phyloP scores from a whole-genome alignment of 805 yeast species.

The Jamesozyma gamospora region DNA sequence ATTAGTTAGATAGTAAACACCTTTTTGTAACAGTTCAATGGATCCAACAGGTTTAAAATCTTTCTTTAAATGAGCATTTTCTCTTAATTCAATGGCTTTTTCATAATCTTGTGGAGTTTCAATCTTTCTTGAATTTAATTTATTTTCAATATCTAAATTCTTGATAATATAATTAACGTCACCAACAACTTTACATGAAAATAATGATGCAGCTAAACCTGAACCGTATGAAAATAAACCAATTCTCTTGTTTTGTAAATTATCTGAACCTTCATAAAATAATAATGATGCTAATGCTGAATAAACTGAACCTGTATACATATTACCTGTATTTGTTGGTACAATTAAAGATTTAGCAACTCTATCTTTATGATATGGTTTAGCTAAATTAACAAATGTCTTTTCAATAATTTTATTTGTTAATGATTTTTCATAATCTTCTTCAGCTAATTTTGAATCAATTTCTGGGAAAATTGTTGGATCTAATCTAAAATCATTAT shows the following conservation, averaged over 20 bases:
- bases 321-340: conserved; percentile 96
- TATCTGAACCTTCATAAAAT: conserved; percentile 61
- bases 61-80: conserved; percentile 77
- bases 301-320: conserved; percentile 93
- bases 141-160: conserved; percentile 55
- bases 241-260: conserved; percentile 72
- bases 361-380: conserved; percentile 54
- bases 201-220: conserved; percentile 88
- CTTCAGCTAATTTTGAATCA: conserved; percentile 37
- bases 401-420: conserved; percentile 77
- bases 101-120: conserved; percentile 76
- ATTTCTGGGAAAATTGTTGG: conserved; percentile 57
- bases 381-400: conserved; percentile 67
- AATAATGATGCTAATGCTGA: conserved; percentile 77
- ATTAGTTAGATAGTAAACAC: conserved; percentile 74
- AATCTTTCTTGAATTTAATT: conserved; percentile 50
- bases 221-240: conserved; percentile 96
- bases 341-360: conserved; percentile 74
- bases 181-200: conserved; percentile 68
- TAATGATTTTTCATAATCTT: conserved; percentile 68
- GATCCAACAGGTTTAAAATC: conserved; percentile 70
- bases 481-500: conserved; percentile 73
- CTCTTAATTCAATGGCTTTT: conserved; percentile 74
- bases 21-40: conserved; percentile 57
- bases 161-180: conserved; percentile 62